Evolutionary conservation across 257 asterid species (phyloP), one percentile per base, ranked within the genome.

Genomic region (Solanum pimpinellifolium): DNA sequence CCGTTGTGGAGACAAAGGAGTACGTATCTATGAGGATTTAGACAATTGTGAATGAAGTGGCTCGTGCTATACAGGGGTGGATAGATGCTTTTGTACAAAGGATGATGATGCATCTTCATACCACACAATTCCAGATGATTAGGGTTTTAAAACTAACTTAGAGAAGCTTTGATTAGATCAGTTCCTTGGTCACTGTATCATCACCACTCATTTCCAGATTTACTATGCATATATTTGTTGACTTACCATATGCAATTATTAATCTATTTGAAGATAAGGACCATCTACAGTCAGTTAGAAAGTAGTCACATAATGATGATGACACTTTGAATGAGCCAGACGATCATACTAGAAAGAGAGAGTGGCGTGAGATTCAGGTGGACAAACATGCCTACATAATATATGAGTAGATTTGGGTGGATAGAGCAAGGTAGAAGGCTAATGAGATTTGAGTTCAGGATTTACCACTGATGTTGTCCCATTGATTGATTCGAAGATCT

Each of bases 381-480:
- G 11, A 0, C 11, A 56, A 4, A 52, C 23, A 52, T 52, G 10
- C 23, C 2, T 52, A 16, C 0, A 6, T 6, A 5, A 52, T 52
- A 16, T 3, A 52, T 52, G 23, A 52, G 62, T 16, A 52, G 62
- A 52, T 16, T 52, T 16, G 23, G 62, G 62, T 52, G 62, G 65
- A 56, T 18, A 56, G 4, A 18, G 0, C 18, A 1, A 18, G 65
- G 4, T 2, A 56, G 1, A 4, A 56, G 0, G 2, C 11, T 56
- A 18, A 18, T 56, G n/a, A 56, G n/a, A 10, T 56, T 7, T 2
- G 3, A 56, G 11, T 56, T 56, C 11, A 18, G 1, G 11, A 56
- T 56, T 56, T 10, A 18, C 4, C 20, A 56, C 3, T 3, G n/a
- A 56, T 56, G n/a, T 4, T 10, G 0, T 56, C n/a, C n/a, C 65